Conservation (phyloP, 345 rosid species). For the Moricandia arvensis region DNA sequence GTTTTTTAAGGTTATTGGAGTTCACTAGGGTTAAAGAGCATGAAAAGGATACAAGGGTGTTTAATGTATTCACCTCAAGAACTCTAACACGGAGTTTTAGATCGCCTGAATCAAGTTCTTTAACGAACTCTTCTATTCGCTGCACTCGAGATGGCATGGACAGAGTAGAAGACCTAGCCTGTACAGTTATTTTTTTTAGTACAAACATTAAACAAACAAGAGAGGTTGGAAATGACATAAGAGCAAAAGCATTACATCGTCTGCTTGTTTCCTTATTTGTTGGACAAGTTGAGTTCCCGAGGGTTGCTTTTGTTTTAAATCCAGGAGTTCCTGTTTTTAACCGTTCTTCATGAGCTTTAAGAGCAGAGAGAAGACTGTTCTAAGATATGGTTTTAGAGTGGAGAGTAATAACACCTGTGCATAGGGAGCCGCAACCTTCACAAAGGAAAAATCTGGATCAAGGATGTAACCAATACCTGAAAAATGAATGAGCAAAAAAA, state of each 20-base stretch:
- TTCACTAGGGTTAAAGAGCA: neutral
- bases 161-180: constrained; percentile 79
- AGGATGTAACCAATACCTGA: constrained; percentile 87
- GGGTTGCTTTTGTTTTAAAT: constrained; percentile 46
- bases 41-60: neutral
- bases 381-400: neutral
- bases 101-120: constrained; percentile 89
- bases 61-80: constrained; percentile 61
- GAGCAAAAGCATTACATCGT: constrained; percentile 52
- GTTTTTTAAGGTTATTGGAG: neutral
- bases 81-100: constrained; percentile 89
- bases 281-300: constrained; percentile 69
- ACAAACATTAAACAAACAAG: neutral
- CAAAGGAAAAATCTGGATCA: constrained; percentile 82
- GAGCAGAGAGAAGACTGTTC: neutral
- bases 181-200: constrained; percentile 27
- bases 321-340: constrained; percentile 75
- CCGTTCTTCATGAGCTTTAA: constrained; percentile 13
- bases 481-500: constrained; percentile 16
- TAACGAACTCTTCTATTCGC: constrained; percentile 77
- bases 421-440: constrained; percentile 87
- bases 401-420: constrained; percentile 57
- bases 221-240: neutral
- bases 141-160: constrained; percentile 88
- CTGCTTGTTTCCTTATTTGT: constrained; percentile 83